phyloP scores from a whole-genome alignment of 345 rosid species.

The Heritiera fomes region DNA sequence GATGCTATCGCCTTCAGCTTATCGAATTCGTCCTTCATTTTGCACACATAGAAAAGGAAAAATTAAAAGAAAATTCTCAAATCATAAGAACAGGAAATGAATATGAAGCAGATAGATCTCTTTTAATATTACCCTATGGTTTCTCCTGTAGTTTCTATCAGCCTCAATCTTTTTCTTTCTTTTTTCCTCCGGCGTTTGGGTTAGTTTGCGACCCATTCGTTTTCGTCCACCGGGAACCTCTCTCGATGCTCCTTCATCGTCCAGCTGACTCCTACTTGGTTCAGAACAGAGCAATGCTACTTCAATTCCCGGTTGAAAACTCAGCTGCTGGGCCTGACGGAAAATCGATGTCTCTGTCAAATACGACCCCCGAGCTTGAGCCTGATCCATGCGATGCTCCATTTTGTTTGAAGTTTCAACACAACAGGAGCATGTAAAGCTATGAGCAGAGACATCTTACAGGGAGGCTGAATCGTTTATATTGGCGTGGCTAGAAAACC shows the following conservation, averaged over 20 bases:
- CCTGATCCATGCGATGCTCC: too few species aligned
- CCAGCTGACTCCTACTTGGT: neutral
- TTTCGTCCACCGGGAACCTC: neutral
- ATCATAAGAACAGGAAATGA: neutral
- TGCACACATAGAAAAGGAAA: neutral
- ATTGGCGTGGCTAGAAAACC: too few species aligned
- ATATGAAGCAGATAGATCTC: neutral
- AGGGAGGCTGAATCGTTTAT: too few species aligned
- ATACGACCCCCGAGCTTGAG: too few species aligned
- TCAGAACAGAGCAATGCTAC: neutral
- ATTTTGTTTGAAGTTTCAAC: too few species aligned
- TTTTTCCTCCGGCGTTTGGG: neutral
- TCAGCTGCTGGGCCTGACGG: too few species aligned
- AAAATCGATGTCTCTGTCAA: too few species aligned
- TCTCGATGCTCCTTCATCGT: neutral
- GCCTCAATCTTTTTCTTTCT: neutral
- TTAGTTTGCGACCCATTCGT: neutral
- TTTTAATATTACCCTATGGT: neutral
- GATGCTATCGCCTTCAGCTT: neutral
- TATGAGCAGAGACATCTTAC: too few species aligned
- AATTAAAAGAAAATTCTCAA: neutral
- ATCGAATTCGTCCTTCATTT: neutral
- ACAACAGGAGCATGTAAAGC: too few species aligned
- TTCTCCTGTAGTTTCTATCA: neutral
- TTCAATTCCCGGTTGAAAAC: too few species aligned